Evolutionary conservation across 495 filamentous ascomycete species (phyloP), one percentile per base, ranked within the genome.

Genomic region (Aspergillus kassunensis): DNA sequence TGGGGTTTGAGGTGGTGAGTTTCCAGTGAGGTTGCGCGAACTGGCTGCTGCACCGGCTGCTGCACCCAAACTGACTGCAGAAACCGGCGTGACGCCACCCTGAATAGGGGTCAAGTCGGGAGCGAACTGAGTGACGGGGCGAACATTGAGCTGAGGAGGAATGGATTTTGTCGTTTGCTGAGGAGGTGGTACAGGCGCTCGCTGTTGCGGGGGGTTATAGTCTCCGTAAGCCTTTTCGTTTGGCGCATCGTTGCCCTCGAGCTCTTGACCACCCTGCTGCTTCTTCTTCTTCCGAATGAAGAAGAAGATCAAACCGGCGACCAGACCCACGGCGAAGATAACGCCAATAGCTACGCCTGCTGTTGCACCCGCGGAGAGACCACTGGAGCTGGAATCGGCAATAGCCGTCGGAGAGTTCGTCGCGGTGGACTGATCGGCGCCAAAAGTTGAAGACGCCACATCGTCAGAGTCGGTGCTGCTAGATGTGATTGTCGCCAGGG

Each of bases 311-410:
- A 89, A 42, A 18, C 66, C 80, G 12, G 85, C 65, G 34, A 89
- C 54, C 12, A 87, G 60, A 30, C 84, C 74, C 25, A 95, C 67
- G 10, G 78, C 80, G 3, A 90, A 57, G 33, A 89, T 61, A 36
- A 90, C 80, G 55, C 90, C 91, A 62, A 96, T 84, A 3, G 84
- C 86, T 44, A 97, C 73, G 47, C 95, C 95, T 20, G 90, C 91
- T 61, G 88, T 92, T 33, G 84, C 86, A 33, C 83, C 88, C 25
- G 72, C 70, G 34, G 80, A 81, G 58, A 85, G 71, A 19, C 82
- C 84, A 44, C 59, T 59, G 13, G 71, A 66, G 16, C 54, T 51
- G 6, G 67, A 67, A 25, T 30, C 47, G 34, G 65, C 27, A 29
- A 56, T 44, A 13, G 63, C 39, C 13, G 63, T 50, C 18, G 57